Base-by-base conservation (phyloP, 257 asterid species). In the Fraxinus cuspidata region DNA sequence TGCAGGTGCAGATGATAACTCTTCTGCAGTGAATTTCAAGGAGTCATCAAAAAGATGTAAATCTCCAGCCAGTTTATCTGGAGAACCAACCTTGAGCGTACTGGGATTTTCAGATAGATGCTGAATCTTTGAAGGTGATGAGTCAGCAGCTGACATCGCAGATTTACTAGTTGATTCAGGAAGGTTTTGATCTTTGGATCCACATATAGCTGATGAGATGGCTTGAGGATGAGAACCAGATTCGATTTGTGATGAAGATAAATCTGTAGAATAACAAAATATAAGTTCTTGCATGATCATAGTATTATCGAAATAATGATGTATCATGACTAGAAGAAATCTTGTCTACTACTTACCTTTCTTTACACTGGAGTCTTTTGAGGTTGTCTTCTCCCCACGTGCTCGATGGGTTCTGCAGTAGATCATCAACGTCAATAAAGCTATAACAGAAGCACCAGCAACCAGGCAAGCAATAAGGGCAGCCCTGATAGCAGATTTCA, bases 1-100 rank as follows among this genome's bases (percentile, higher is more conserved):
- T 3, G 96, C 98, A 1, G 98, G 97, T 3, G 98, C 96, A 25
- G 93, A 88, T 4, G 97, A 92, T 73, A 93, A 82, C 74, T 93
- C 96, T 49, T 92, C 97, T 0, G 97, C 86, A 28, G 88, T 89
- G 78, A 93, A 89, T 74, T 84, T 92, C 82, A 92, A 78, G 29
- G 95, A 83, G 84, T 70, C 85, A 21, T 89, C 96, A 34, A 87
- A 87, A 42, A 93, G 88, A 72, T 92, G 90, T 71, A 93, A 84
- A 78, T 92, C 94, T 58, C 98, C 97, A 2, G 96, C 94, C 80
- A 93, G 87, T 86, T 90, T 92, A 80, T 89, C 98, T 0, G 96
- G 95, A 32, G 98, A 89, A 85, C 85, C 83, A 78, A 89, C 97
- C 82, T 78, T 84, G 64, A 88, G 86, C n/a, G 90, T 79, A 65